Conservation (phyloP, 2,329 filamentous ascomycete species). For the Drechslera avenae region DNA sequence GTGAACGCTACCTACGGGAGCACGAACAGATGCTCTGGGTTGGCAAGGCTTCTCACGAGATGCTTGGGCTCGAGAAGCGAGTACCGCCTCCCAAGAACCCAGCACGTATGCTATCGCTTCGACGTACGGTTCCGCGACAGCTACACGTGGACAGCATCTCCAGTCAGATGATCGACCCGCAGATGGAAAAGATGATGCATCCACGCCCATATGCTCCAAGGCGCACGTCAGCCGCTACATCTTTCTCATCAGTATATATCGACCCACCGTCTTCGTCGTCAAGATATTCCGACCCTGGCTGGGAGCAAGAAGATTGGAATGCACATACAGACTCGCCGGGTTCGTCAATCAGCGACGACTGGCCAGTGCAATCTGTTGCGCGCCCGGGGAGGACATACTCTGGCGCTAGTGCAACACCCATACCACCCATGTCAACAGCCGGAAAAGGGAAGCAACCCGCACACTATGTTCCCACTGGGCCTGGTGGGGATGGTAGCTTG, state of each 20-base stretch:
- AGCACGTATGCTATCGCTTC: conserved; percentile 34
- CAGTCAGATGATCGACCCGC: conserved; percentile 32
- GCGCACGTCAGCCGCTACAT: conserved; percentile 34
- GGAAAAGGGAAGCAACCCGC: conserved; percentile 27
- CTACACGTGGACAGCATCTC: conserved; percentile 27
- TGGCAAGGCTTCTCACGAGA: conserved; percentile 44
- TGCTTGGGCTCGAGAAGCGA: conserved; percentile 37
- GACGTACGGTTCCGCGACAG: conserved; percentile 10
- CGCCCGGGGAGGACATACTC: conserved; percentile 22
- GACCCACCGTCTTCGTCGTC: conserved; percentile 33
- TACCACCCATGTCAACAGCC: conserved; percentile 4
- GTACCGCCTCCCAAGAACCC: conserved; percentile 37
- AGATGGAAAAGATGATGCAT: conserved; percentile 47
- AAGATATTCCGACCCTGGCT: conserved; percentile 21
- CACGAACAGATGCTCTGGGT: conserved; percentile 61
- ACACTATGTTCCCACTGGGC: conserved; percentile 23
- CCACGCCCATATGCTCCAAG: conserved; percentile 32
- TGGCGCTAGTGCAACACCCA: neutral
- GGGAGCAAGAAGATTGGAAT: conserved; percentile 29
- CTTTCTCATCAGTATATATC: conserved; percentile 42
- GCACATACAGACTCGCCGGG: conserved; percentile 20
- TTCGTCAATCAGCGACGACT: conserved; percentile 26
- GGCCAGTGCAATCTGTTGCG: conserved; percentile 9
- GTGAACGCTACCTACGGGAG: conserved; percentile 64
- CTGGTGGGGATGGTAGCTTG: conserved; percentile 15